Evolutionary conservation across 2,329 filamentous ascomycete species (phyloP), one percentile per base, ranked within the genome.

Genomic region (Fusarium dlaminii): DNA sequence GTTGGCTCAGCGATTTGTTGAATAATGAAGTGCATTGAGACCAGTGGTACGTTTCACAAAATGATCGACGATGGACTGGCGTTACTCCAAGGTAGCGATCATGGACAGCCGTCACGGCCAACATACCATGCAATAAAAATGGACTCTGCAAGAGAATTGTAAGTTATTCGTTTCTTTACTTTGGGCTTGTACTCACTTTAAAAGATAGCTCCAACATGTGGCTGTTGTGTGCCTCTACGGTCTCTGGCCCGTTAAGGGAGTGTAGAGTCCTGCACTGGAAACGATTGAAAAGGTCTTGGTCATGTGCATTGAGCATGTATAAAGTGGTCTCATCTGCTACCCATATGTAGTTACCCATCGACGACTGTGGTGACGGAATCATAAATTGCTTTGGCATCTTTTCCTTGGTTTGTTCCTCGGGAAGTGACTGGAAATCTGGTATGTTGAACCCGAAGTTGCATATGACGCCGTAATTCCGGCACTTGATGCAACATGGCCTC

Each of bases 161-260:
- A 22, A 54, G 32, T 10, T 34, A 3, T 2, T 24, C 0, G 0
- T 24, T 15, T 13, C 3, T 11, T 10, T 17, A 20, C 11, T 24
- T 2, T 6, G 3, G 18, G 12, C 0, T 15, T 22, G 5, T 20
- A 29, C 49, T 27, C 12, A 54, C 49, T 12, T 36, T 4, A 4
- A 54, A 37, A 15, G 49, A 54, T 6, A 54, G 3, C 18, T 15
- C 49, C 17, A 54, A 3, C 9, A 54, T 12, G 3, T 9, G 24
- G 2, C 18, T 17, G 3, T 22, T 27, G 24, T 37, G 5, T 52
- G 7, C 17, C n/a, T 37, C 49, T 17, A 27, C 49, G 4, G 9
- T 29, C 32, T 37, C 32, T 3, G 12, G 0, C 17, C 49, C 9
- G n/a, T 7, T 3, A 3, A 37, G n/a, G 10, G 49, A 27, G 13